These are phyloP conservation scores for Cadophora luteo-olivacea DNA, from an alignment of 2,329 filamentous ascomycete species.

Conservation along the genomic window DNA sequence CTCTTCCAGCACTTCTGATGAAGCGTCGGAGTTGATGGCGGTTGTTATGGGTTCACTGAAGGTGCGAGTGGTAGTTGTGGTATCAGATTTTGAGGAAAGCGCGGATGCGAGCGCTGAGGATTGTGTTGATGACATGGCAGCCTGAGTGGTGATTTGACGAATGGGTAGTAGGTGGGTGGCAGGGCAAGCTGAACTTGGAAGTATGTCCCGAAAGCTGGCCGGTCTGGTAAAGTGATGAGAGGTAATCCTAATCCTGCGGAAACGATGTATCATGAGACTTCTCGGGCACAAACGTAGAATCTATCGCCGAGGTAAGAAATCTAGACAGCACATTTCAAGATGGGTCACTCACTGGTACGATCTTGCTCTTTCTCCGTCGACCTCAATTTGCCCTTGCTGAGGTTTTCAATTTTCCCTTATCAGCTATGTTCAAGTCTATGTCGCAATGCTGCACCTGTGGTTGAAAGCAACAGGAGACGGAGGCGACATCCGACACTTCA, in stretches of 20 bases:
- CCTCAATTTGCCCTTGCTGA: neutral
- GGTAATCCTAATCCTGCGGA: no score
- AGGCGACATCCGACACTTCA: slow-evolving; percentile 6
- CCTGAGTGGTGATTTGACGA: no score
- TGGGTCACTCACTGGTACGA: neutral
- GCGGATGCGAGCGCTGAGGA: neutral
- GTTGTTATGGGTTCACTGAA: slow-evolving; percentile 9
- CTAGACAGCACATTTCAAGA: no score
- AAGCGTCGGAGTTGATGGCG: slow-evolving; percentile 1
- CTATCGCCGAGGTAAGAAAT: no score
- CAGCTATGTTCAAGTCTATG: neutral
- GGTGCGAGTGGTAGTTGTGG: neutral
- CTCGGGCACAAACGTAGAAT: no score
- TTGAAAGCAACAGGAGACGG: neutral
- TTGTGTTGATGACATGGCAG: slow-evolving; percentile 6
- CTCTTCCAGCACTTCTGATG: slow-evolving; percentile 8
- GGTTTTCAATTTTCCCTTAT: neutral
- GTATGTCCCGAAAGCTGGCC: neutral
- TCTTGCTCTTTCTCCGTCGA: neutral
- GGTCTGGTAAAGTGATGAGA: no score
- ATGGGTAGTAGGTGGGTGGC: neutral
- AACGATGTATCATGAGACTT: no score
- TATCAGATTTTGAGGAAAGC: neutral
- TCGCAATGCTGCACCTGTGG: neutral
- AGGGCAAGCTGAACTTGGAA: neutral